phyloP scores from a whole-genome alignment of 2,329 filamentous ascomycete genomes.

The Alternaria sp. region DNA sequence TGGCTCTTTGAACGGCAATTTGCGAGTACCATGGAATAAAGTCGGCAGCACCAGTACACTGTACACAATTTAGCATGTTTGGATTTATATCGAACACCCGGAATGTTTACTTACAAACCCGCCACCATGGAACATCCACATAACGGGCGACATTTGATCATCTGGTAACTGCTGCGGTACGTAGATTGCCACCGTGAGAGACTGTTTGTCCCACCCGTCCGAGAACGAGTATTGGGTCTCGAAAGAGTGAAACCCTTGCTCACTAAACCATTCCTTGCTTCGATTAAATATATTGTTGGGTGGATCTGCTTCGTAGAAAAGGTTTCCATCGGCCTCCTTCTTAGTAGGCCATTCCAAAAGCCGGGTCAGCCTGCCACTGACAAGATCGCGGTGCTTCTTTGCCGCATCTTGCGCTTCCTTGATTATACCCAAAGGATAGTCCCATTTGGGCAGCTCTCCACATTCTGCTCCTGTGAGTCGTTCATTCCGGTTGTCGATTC shows the following conservation, averaged over 20 bases:
- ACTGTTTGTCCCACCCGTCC: background rate
- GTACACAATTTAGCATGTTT: background rate
- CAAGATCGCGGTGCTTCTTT: background rate
- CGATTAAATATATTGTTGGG: background rate
- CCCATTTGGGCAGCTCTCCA: background rate
- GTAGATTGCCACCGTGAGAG: background rate
- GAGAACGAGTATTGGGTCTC: background rate
- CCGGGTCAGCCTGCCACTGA: background rate
- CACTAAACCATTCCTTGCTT: background rate
- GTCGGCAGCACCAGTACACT: conserved; percentile 1
- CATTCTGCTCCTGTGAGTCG: no score
- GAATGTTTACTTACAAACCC: background rate
- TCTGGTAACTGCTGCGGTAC: background rate
- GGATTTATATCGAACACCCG: background rate
- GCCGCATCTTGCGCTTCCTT: background rate
- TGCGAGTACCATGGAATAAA: background rate
- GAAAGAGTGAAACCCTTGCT: background rate
- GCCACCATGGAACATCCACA: background rate
- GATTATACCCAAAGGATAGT: background rate
- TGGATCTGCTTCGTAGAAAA: background rate
- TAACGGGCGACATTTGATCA: background rate
- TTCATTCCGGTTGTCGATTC: no score
- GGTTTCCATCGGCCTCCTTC: background rate
- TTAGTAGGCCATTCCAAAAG: background rate
- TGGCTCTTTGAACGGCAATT: background rate